Evolutionary conservation across 768 basidiomycete species (phyloP).

Genomic region (Jaapia argillacea): DNA sequence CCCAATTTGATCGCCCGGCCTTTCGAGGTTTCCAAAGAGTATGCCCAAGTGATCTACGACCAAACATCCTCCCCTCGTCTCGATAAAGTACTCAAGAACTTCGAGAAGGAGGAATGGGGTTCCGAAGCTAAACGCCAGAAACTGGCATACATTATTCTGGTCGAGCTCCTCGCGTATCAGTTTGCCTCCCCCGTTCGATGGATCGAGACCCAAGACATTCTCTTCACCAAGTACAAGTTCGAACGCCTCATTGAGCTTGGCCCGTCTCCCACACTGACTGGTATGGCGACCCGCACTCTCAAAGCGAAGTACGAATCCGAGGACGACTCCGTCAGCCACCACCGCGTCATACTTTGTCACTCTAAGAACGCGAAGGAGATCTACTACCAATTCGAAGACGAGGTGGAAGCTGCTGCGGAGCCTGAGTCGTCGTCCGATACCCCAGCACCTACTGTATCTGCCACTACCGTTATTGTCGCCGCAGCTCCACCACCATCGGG

Average conservation of each 20-base stretch:
- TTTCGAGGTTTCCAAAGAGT: constrained; percentile 75
- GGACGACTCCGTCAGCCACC: constrained; percentile 77
- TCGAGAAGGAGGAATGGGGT: constrained; percentile 90
- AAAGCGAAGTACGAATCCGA: constrained; percentile 89
- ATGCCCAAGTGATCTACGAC: constrained; percentile 92
- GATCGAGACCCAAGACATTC: constrained; percentile 97
- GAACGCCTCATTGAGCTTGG: constrained; percentile 95
- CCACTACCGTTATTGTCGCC: constrained; percentile 29
- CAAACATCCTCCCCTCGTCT: constrained; percentile 94
- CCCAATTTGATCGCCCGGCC: constrained; percentile 92
- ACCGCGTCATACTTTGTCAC: constrained; percentile 80
- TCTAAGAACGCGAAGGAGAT: constrained; percentile 96
- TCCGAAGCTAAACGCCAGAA: constrained; percentile 76
- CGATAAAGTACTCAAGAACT: constrained; percentile 87
- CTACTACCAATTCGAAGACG: constrained; percentile 96
- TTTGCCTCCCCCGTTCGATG: constrained; percentile 98
- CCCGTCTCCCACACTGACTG: constrained; percentile 91
- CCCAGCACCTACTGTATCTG: constrained; percentile 20
- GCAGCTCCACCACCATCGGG: constrained; percentile 40
- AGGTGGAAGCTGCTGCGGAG: constrained; percentile 28
- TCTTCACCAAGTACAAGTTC: constrained; percentile 80
- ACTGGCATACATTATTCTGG: constrained; percentile 91
- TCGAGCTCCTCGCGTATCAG: constrained; percentile 95
- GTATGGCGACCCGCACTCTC: constrained; percentile 85
- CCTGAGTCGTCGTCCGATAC: constrained; percentile 17